These are phyloP conservation scores for Saprolegnia parasitica DNA, from an alignment of 352 stramenopile species.

Conservation along the genomic window DNA sequence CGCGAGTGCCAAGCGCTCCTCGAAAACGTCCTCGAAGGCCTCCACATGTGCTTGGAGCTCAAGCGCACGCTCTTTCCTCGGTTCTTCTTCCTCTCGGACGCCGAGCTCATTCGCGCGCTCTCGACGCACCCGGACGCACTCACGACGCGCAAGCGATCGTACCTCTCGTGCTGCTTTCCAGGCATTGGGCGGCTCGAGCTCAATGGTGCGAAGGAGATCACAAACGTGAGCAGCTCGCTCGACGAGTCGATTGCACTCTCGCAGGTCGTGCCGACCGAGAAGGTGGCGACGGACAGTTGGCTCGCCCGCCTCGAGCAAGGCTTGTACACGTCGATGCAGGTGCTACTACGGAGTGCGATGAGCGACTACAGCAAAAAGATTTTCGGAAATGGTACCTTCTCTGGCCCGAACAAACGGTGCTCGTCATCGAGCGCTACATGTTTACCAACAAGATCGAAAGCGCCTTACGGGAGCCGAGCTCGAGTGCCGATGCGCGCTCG, in stretches of 20 bases:
- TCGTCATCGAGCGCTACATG: conserved; percentile 44
- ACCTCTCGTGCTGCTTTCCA: conserved; percentile 54
- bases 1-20: conserved; percentile 39
- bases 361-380: conserved; percentile 66
- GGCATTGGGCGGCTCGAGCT: conserved; percentile 44
- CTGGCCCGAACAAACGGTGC: conserved; percentile 69
- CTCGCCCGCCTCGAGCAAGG: conserved; percentile 54
- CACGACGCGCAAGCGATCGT: not conserved
- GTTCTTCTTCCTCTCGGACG: conserved; percentile 68
- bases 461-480: not conserved
- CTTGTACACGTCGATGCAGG: conserved; percentile 64
- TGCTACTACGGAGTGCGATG: conserved; percentile 52
- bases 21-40: conserved; percentile 39
- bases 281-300: conserved; percentile 43
- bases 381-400: conserved; percentile 79
- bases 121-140: conserved; percentile 26
- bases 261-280: conserved; percentile 42
- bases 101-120: conserved; percentile 46
- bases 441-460: conserved; percentile 63
- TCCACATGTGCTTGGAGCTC: conserved; percentile 46
- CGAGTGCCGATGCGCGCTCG: not conserved
- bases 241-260: conserved; percentile 59
- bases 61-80: conserved; percentile 55
- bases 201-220: conserved; percentile 53
- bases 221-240: conserved; percentile 41